Evolutionary conservation across 352 stramenopile species (phyloP), one percentile per base, ranked within the genome.

Genomic region (Peronospora farinosa): DNA sequence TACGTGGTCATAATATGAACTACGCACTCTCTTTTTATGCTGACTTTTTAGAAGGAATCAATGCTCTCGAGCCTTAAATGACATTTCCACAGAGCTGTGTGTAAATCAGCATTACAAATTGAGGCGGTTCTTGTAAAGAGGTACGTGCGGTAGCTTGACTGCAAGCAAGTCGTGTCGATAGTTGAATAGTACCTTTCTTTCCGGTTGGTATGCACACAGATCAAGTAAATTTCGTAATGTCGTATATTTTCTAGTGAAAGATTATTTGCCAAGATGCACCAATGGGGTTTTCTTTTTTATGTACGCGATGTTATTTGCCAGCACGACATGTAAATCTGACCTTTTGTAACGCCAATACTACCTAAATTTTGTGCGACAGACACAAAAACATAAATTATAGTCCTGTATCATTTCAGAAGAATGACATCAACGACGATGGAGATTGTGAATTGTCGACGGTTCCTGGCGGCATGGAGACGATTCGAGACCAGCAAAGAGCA

Each of bases 391-490:
- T 32, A 32, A n/a, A 16, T 16, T 15, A 37, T 37, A 7, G 31
- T 11, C 12, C 31, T 37, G 7, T 37, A 37, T 15, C 23, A 54
- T 43, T 59, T 59, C 32, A 32, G 15, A 63, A 59, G 3, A 50
- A 60, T 57, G 47, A 55, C 53, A 27, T 32, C 39, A 0, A 1
- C 12, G 7, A 36, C 48, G 31, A 15, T 32, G 9, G 58, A 74
- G 31, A 46, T 19, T 28, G 36, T 85, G 8, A 60, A 81, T 51
- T 80, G 72, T 43, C 59, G 72, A 44, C 78, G 78, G 40, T 87
- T 89, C 51, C 40, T 87, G 45, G 55, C 50, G 44, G 76, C 78
- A 19, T 89, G 76, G 75, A 40, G 45, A 50, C 68, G 78, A 36
- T 78, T 65, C 23, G 56, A 65, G 7, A 55, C 59, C 47, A 51